These are phyloP conservation scores for Trichosanthes cucumerina DNA, from an alignment of 306 rosid species.

Conservation along the genomic window DNA sequence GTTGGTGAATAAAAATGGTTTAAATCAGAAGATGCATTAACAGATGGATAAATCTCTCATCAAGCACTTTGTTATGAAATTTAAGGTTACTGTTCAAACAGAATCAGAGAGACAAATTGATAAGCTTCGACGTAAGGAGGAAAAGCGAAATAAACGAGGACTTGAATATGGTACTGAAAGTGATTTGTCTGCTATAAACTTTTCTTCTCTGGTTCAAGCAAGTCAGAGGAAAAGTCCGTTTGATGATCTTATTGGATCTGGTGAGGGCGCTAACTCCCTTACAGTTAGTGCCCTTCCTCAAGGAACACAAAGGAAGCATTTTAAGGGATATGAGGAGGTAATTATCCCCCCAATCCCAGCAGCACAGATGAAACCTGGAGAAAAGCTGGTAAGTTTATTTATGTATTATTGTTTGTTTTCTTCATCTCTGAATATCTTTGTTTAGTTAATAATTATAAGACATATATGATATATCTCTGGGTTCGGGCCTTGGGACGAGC, in stretches of 20 bases:
- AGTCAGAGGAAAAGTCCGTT: conserved; percentile 61
- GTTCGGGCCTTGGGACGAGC: no score
- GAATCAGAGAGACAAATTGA: conserved; percentile 85
- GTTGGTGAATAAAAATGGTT: neutral
- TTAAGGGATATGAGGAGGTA: conserved; percentile 84
- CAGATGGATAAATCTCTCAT: conserved; percentile 6
- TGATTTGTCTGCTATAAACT: conserved; percentile 51
- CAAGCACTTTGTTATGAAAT: conserved; percentile 6
- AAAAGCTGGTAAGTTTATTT: conserved; percentile 59
- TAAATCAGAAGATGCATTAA: neutral
- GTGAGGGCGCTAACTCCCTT: conserved; percentile 40
- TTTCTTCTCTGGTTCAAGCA: conserved; percentile 81
- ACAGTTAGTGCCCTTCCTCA: conserved; percentile 87
- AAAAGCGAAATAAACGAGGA: conserved; percentile 71
- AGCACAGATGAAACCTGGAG: conserved; percentile 92
- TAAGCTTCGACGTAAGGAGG: conserved; percentile 97
- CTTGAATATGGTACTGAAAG: conserved; percentile 51
- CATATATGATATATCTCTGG: neutral
- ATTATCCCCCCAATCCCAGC: conserved; percentile 74
- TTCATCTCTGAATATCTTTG: neutral
- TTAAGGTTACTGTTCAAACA: conserved; percentile 84
- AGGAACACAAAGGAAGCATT: conserved; percentile 77
- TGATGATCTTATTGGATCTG: conserved; percentile 68
- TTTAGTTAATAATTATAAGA: neutral
- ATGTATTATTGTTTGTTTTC: neutral